phyloP scores from a whole-genome alignment of 495 filamentous ascomycete species.

The Tetracladium marchalianum region DNA sequence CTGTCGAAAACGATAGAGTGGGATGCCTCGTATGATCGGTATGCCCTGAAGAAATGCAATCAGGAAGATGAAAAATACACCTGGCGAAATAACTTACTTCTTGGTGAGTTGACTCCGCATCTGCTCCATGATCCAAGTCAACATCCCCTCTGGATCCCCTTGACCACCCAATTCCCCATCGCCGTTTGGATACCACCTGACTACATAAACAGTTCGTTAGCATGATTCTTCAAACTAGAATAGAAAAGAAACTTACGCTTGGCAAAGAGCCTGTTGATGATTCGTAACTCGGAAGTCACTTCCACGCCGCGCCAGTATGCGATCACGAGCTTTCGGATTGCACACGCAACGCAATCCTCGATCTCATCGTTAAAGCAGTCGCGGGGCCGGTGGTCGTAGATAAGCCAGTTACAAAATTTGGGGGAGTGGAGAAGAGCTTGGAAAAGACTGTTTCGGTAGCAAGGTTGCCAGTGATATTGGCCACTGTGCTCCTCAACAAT shows the following conservation, averaged over 20 bases:
- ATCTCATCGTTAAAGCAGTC: slow-evolving; percentile 2
- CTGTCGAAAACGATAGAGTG: background rate
- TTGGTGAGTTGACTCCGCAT: slow-evolving; percentile 7
- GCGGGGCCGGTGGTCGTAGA: slow-evolving; percentile 8
- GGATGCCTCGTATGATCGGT: slow-evolving; percentile 6
- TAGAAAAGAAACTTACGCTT: background rate
- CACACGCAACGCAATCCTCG: slow-evolving; percentile 12
- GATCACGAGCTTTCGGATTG: slow-evolving; percentile 2
- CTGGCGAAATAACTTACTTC: slow-evolving; percentile 2
- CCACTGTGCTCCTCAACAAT: too few species aligned
- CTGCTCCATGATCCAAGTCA: slow-evolving; percentile 7
- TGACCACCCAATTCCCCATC: slow-evolving; percentile 8
- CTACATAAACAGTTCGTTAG: too few species aligned
- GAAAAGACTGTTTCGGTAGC: slow-evolving; percentile 34
- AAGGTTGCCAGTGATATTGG: slow-evolving; percentile 20
- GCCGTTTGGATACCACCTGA: background rate
- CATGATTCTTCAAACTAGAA: background rate
- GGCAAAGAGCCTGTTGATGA: slow-evolving; percentile 1
- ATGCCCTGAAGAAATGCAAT: slow-evolving; percentile 5
- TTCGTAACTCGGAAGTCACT: background rate
- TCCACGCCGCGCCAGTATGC: slow-evolving; percentile 13
- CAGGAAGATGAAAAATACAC: background rate
- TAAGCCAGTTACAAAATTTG: slow-evolving; percentile 28
- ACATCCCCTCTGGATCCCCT: slow-evolving; percentile 17
- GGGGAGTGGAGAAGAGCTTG: slow-evolving; percentile 33